These are phyloP conservation scores for Biscutella laevigata DNA, from an alignment of 441 rosid species.

Conservation along the genomic window DNA sequence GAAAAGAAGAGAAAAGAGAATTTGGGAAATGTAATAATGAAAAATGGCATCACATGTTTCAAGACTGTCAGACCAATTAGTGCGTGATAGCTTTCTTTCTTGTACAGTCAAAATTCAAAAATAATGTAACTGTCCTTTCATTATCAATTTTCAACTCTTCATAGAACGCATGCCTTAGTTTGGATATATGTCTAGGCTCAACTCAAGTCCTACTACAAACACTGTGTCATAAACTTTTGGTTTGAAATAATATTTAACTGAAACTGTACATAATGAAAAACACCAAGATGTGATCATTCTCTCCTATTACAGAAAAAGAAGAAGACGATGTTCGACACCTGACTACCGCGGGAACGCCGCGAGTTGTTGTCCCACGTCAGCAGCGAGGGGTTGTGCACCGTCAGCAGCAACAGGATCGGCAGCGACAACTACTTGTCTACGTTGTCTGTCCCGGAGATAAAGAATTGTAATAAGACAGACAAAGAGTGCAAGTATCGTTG, in stretches of 20 bases:
- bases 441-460: conserved; percentile 81
- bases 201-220: too few species aligned
- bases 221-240: too few species aligned
- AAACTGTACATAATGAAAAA: conserved; percentile 13
- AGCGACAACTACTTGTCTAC: conserved; percentile 47
- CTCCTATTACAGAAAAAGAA: conserved; percentile 8
- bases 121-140: conserved; percentile 12
- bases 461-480: conserved; percentile 83
- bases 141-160: not conserved
- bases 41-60: conserved; percentile 15
- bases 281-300: not conserved
- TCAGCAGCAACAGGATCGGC: conserved; percentile 32
- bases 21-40: conserved; percentile 24
- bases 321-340: conserved; percentile 1
- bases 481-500: conserved; percentile 73
- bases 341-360: conserved; percentile 18
- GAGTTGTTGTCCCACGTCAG: too few species aligned
- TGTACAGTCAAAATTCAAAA: conserved; percentile 20
- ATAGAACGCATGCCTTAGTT: too few species aligned
- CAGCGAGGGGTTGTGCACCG: conserved; percentile 28
- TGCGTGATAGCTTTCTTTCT: conserved; percentile 24
- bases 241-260: too few species aligned
- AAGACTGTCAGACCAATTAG: conserved; percentile 24
- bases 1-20: too few species aligned
- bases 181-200: too few species aligned